Evolutionary conservation across 129 eudicot species (phyloP), one percentile per base, ranked within the genome.

Genomic region (Flaveria linearis): DNA sequence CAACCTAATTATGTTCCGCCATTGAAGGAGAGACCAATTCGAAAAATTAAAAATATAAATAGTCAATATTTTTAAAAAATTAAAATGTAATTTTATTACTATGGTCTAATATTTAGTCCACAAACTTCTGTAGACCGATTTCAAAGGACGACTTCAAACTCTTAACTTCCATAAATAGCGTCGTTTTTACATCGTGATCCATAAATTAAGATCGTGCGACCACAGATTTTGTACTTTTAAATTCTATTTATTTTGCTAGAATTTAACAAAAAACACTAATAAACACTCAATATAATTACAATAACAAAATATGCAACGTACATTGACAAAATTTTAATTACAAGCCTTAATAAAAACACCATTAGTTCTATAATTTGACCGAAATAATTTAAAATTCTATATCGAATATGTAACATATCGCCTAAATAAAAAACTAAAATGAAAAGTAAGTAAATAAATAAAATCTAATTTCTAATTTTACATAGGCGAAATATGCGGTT

Each of bases 21-120:
- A 61, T 61, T 61, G 36, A 61, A 61, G 67, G 67, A 25, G 41
- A 61, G 39, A 61, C 67, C 67, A 26, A 61, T 61, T 57, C 63
- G 63, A 57, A 20, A 8, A 20, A 23, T 12, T 17, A 45, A 45
- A 45, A 45, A 9, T 45, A 45, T 11, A 45, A 45, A 2, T 5
- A 4, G 17, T 26, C n/a, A 42, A 61, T 61, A n/a, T 57, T 20
- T 20, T 51, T 50, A 3, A 16, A 8, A 57, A 2, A 25, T 3
- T 20, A 17, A 26, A 25, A 23, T 25, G 41, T 13, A 61, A 61
- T 26, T 61, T n/a, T 61, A 61, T 61, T 61, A 61, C 39, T 12
- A 13, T 5, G 7, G 67, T 61, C 41, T 61, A 7, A n/a, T 12
- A 26, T 58, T 9, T 61, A 25, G 42, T 61, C 41, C 67, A 60